Percentiles rank a stretch among this genome's conserved stretches.
These are phyloP conservation scores for Nemania diffusa DNA, from an alignment of 2,329 filamentous ascomycete genomes.

Conservation along the genomic window DNA sequence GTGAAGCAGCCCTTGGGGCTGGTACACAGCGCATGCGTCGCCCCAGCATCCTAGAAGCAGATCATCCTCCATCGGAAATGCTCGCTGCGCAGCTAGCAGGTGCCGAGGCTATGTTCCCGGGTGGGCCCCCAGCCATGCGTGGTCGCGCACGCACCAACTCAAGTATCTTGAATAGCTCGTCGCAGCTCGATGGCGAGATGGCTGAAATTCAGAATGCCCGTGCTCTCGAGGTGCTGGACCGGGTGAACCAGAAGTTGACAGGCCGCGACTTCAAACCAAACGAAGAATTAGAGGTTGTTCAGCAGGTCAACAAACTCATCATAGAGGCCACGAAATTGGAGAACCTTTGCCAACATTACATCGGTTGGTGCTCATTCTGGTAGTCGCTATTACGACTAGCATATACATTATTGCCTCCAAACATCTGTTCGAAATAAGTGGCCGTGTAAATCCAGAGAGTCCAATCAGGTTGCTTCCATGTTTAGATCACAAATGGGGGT, in stretches of 20 bases:
- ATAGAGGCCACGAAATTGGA: constrained; percentile 96
- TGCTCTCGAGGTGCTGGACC: constrained; percentile 87
- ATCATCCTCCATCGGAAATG: constrained; percentile 68
- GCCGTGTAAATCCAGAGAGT: neutral
- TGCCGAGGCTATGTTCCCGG: constrained; percentile 51
- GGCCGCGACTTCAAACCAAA: constrained; percentile 89
- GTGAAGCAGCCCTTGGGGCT: constrained; percentile 63
- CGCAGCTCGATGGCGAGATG: constrained; percentile 56
- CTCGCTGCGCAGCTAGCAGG: constrained; percentile 59
- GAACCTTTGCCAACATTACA: constrained; percentile 98
- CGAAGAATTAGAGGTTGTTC: constrained; percentile 84
- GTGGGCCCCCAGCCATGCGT: constrained; percentile 59
- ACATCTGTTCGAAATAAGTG: neutral
- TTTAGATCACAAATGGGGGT: neutral
- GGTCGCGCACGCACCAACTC: constrained; percentile 70
- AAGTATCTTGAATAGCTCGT: constrained; percentile 49
- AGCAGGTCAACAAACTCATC: constrained; percentile 94
- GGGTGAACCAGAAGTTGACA: constrained; percentile 95
- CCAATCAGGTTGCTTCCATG: constrained; percentile 2
- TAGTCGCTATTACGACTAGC: constrained; percentile 52
- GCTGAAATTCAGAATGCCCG: constrained; percentile 91
- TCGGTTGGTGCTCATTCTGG: constrained; percentile 99
- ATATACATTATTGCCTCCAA: neutral
- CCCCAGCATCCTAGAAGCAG: constrained; percentile 74
- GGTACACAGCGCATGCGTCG: constrained; percentile 66